Percentiles rank a stretch among this genome's conserved stretches.
Conservation (phyloP, 495 filamentous ascomycete species). For the Cenococcum geophilum region DNA sequence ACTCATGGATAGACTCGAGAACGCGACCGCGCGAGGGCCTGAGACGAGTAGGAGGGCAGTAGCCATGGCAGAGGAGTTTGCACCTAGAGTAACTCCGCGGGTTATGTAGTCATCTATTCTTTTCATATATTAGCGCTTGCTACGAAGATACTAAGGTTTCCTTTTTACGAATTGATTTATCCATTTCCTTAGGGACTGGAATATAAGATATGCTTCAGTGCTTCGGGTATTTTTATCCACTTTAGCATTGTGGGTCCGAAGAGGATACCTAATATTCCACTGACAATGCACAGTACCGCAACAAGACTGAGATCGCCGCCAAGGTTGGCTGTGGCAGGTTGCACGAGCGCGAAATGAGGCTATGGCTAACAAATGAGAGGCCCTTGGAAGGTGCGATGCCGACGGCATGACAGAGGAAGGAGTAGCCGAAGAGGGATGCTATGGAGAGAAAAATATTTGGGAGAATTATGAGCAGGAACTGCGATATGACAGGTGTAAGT, state of each 20-base stretch:
- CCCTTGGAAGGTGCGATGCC: constrained; percentile 44
- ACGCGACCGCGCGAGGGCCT: constrained; percentile 50
- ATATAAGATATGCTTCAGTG: neutral
- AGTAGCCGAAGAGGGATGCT: constrained; percentile 48
- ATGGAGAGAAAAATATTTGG: constrained; percentile 45
- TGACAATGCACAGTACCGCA: constrained; percentile 49
- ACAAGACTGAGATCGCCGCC: constrained; percentile 49
- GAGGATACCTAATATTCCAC: constrained; percentile 49
- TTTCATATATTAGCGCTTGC: neutral
- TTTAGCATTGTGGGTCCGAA: constrained; percentile 42
- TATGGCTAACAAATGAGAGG: constrained; percentile 47
- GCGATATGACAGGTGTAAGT: neutral
- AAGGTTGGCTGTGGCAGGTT: constrained; percentile 45
- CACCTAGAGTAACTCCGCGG: constrained; percentile 49
- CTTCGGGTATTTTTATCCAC: constrained; percentile 44
- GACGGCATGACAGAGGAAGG: constrained; percentile 43
- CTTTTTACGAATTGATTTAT: too few relatives aligned
- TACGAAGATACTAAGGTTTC: neutral
- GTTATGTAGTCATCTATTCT: constrained; percentile 49
- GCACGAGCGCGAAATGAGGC: constrained; percentile 50
- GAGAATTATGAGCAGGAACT: constrained; percentile 44
- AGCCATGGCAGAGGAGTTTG: constrained; percentile 49
- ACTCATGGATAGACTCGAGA: constrained; percentile 50
- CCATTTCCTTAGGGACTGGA: too few relatives aligned
- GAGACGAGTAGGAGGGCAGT: constrained; percentile 47